A percentile compares a stretch with the other conserved stretches of the same genome.
phyloP scores from a whole-genome alignment of 1,139 yeast species.

The Entelexis paramagnoliae region DNA sequence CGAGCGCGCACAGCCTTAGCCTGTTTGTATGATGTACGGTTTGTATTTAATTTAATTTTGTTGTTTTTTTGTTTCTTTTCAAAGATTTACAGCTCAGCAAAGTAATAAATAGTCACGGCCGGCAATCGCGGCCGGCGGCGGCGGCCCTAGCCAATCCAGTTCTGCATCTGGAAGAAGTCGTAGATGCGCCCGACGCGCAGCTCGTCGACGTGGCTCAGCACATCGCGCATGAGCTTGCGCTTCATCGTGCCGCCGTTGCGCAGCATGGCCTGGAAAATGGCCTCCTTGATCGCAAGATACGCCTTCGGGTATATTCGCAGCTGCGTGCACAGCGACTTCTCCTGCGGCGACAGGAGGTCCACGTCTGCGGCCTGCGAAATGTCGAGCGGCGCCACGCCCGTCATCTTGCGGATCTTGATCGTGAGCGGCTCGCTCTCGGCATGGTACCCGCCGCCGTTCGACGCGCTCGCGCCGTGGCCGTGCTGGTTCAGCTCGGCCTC shows the following conservation, averaged over 20 bases:
- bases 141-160: conserved; percentile 44
- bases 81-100: background rate
- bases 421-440: conserved; percentile 20
- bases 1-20: too few relatives aligned
- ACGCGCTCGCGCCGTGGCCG: conserved; percentile 13
- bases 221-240: conserved; percentile 70
- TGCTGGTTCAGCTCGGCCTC: conserved; percentile 12
- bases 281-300: conserved; percentile 82
- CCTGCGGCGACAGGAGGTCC: conserved; percentile 72
- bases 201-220: conserved; percentile 68
- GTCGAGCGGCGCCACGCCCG: conserved; percentile 39
- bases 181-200: conserved; percentile 77
- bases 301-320: conserved; percentile 86
- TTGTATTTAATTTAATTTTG: too few relatives aligned
- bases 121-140: too few relatives aligned
- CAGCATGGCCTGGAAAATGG: conserved; percentile 78
- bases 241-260: conserved; percentile 75
- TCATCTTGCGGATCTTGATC: conserved; percentile 27
- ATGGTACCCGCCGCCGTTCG: conserved; percentile 3
- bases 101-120: too few relatives aligned
- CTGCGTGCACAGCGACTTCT: conserved; percentile 72
- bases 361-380: conserved; percentile 77
- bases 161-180: conserved; percentile 85
- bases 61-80: too few relatives aligned
- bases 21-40: background rate